These are phyloP conservation scores for Claviceps pazoutovae DNA, from an alignment of 2,329 filamentous ascomycete genomes.

Conservation along the genomic window DNA sequence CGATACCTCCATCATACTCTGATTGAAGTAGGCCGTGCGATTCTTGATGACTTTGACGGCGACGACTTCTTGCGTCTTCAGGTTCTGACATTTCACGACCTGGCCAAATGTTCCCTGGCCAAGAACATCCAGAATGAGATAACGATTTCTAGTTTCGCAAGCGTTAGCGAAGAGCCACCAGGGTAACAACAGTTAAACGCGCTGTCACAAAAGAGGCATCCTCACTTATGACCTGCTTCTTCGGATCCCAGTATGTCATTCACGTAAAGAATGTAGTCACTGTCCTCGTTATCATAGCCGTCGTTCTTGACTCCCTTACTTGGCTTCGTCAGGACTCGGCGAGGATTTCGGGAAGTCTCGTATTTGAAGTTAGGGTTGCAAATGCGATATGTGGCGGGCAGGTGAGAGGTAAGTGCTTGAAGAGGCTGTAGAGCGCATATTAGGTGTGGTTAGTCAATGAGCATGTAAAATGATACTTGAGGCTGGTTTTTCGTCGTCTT, in stretches of 20 bases:
- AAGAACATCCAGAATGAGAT: slow-evolving; percentile 90
- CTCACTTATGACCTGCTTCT: slow-evolving; percentile 92
- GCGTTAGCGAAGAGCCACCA: not conserved
- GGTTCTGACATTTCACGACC: slow-evolving; percentile 96
- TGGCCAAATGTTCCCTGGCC: slow-evolving; percentile 97
- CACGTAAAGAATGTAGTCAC: slow-evolving; percentile 97
- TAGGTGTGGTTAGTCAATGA: not conserved
- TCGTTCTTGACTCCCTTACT: slow-evolving; percentile 99
- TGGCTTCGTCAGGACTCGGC: slow-evolving; percentile 89
- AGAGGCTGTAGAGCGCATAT: slow-evolving; percentile 49
- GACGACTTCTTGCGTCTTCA: slow-evolving; percentile 96
- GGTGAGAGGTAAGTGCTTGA: slow-evolving; percentile 84
- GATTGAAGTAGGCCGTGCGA: slow-evolving; percentile 96
- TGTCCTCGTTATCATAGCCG: slow-evolving; percentile 97
- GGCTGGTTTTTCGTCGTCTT: not conserved
- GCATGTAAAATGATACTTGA: not conserved
- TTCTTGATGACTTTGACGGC: slow-evolving; percentile 99
- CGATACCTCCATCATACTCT: slow-evolving; percentile 99
- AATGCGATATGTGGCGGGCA: slow-evolving; percentile 92
- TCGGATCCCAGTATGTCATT: slow-evolving; percentile 97
- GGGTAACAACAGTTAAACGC: too few relatives aligned
- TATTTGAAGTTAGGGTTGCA: slow-evolving; percentile 98
- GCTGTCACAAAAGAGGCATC: slow-evolving; percentile 1
- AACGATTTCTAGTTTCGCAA: slow-evolving; percentile 57
- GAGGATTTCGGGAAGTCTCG: slow-evolving; percentile 91